Base-by-base conservation (phyloP, 192 early-diverging fungal species). In the Coemansia sp. region DNA sequence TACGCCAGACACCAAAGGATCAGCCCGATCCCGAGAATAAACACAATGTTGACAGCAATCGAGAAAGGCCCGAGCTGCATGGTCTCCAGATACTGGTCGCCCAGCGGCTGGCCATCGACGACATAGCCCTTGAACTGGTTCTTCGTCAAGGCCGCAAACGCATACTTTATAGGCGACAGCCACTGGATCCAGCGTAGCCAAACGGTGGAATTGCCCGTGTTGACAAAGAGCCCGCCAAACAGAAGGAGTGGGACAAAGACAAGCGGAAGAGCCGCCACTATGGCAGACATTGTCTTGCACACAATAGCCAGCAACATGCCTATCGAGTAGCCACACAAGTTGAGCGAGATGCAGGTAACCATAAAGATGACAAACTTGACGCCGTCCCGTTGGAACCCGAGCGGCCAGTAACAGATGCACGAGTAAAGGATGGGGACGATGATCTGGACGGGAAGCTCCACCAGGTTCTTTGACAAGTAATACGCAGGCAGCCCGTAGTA, bases 151-250 rank as follows among this genome's bases (percentile, higher is more conserved):
- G 78, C 75, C 54, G 83, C 74, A 61, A 84, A 88, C 4, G 77
- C 77, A 65, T 86, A 88, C 62, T 88, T 88, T 67, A 86, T 77
- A n/a, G 87, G 87, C n/a, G 76, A 76, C 25, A 73, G 54, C 76
- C 76, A 82, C 57, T 85, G 75, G 40, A 79, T 49, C 83, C 81
- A 86, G 19, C 74, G 69, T 42, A 88, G 59, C 73, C 75, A 88
- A 2, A 68, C 82, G 0, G 87, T 83, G 15, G 85, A 85, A 41
- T 76, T 81, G 22, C 71, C 79, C 8, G 74, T 74, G 60, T 89
- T 89, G 53, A 89, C 83, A 33, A 89, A 75, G 36, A 89, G 82
- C 11, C 87, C 87, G 29, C 79, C 75, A 67, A 86, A 81, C 40
- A 86, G 66, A 74, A 85, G 73, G 22, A 86, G 71, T 6, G 87